A percentile compares a stretch with the other conserved stretches of the same genome.
Evolutionary conservation across 768 basidiomycete genomes (phyloP).

Genomic region (Panaeolus cyanescens): DNA sequence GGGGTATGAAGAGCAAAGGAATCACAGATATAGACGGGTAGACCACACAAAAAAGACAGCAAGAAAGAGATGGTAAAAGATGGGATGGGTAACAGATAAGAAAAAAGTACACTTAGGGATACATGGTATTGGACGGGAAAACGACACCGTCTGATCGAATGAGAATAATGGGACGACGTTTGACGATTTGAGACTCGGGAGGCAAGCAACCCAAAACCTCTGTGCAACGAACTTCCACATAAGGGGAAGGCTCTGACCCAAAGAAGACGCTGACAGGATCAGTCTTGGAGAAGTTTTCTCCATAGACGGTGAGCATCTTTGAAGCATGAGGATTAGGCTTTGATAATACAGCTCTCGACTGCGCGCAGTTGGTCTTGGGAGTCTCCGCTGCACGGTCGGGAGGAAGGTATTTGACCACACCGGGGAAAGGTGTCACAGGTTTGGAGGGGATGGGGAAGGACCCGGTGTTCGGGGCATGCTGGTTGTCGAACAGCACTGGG

Average conservation of each 20-base stretch:
- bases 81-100: conserved; percentile 16
- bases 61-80: conserved; percentile 15
- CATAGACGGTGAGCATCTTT: conserved; percentile 85
- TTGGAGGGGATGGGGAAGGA: conserved; percentile 82
- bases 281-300: conserved; percentile 85
- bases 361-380: conserved; percentile 70
- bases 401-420: conserved; percentile 88
- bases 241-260: conserved; percentile 84
- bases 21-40: not conserved
- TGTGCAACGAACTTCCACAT: conserved; percentile 84
- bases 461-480: conserved; percentile 66
- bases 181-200: conserved; percentile 63
- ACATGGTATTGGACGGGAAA: conserved; percentile 81
- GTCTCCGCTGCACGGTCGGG: conserved; percentile 85
- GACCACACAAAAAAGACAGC: conserved; percentile 4
- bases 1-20: conserved; percentile 9
- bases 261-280: conserved; percentile 86
- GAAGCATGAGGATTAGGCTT: conserved; percentile 79
- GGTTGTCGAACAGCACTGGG: conserved; percentile 79
- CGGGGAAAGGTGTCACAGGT: conserved; percentile 84
- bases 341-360: conserved; percentile 66
- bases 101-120: conserved; percentile 52
- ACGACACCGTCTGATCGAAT: conserved; percentile 85
- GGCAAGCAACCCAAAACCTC: conserved; percentile 85
- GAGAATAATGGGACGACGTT: conserved; percentile 80